Evolutionary conservation across 768 basidiomycete species (phyloP), one percentile per base, ranked within the genome.

Genomic region (Roridomyces roridus): DNA sequence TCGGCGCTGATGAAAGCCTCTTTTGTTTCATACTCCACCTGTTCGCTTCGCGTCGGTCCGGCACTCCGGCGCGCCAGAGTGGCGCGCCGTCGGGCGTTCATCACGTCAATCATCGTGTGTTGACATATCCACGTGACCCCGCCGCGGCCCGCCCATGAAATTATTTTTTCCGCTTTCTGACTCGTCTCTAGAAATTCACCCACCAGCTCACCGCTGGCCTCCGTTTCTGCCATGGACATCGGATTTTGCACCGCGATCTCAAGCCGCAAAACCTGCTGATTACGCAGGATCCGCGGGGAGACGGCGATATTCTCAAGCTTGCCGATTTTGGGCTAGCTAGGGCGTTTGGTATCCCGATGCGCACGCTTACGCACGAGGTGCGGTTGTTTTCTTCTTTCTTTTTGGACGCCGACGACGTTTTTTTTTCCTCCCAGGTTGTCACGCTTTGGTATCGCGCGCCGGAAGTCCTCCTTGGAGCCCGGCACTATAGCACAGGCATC

Each of bases 361-460:
- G 96, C 65, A 97, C 96, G 23, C 98, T 98, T 72, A 99, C 96
- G 15, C 97, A 98, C 69, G 97, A 99, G 84, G 96, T 94, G 56
- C 54, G 80, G n/a, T 31, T 20, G 9, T 45, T 40, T 17, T 57
- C 48, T 51, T 24, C 17, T 2, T 10, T 39, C 36, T 42, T 59
- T 44, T 40, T n/a, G n/a, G 12, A 31, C 44, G 1, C 34, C 36
- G 11, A 17, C 35, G n/a, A 47, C 43, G 12, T 46, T 17, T 50
- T 46, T 34, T 15, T 40, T 26, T 39, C 24, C 14, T 36, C 9
- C 49, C 69, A 99, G 97, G 97, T 99, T 34, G 97, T 99, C 18
- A 99, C 97, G 10, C 82, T 99, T 26, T 99, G 97, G 97, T 99
- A 99, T 71, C 92, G 97, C 46, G 94, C 96, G 5, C 97, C 97